These are phyloP conservation scores for Arachis monticola DNA, from an alignment of 331 rosid genomes.

Conservation along the genomic window DNA sequence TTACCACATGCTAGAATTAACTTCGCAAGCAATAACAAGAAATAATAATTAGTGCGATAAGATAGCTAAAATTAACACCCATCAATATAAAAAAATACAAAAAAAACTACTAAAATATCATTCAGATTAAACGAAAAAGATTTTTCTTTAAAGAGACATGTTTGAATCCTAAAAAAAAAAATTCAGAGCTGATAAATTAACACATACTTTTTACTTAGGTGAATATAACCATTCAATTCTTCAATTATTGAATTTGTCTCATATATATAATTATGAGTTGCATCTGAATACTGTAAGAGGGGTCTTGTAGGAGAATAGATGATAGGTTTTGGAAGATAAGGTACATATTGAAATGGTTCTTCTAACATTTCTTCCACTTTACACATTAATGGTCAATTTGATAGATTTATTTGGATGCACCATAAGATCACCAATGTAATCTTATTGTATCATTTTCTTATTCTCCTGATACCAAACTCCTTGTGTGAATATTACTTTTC, in stretches of 20 bases:
- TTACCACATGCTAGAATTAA: no score
- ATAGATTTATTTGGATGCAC: constrained; percentile 47
- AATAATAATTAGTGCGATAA: no score
- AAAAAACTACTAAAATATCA: no score
- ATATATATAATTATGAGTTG: background rate
- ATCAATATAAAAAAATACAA: no score
- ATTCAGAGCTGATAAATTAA: no score
- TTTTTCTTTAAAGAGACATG: no score
- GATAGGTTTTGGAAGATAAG: constrained; percentile 50
- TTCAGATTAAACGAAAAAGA: no score
- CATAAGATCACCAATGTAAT: constrained; percentile 42
- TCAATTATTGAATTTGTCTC: background rate
- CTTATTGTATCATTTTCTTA: constrained; percentile 37
- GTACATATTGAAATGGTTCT: constrained; percentile 20
- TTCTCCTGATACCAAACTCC: background rate
- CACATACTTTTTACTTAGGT: no score
- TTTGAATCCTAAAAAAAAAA: no score
- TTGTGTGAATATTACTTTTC: background rate
- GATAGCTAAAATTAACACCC: no score
- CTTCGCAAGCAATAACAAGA: no score
- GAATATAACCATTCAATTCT: no score
- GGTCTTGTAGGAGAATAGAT: constrained; percentile 31
- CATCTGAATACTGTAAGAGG: background rate
- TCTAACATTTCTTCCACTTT: constrained; percentile 49
- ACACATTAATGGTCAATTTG: constrained; percentile 42